These are phyloP conservation scores for Ramularia endophylla DNA, from an alignment of 2,329 filamentous ascomycete genomes.

Conservation along the genomic window DNA sequence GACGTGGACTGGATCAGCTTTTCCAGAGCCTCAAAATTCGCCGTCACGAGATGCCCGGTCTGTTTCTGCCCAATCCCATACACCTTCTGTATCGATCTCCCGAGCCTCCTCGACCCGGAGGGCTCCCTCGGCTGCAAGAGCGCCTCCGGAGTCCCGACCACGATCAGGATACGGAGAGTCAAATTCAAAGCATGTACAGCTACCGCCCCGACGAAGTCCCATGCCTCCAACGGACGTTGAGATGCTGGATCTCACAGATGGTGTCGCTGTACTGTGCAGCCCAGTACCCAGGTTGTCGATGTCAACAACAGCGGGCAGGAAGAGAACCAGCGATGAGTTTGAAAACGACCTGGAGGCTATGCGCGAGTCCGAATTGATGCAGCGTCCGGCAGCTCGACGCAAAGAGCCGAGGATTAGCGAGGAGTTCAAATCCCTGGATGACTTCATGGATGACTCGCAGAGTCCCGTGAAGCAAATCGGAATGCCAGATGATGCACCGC, in stretches of 20 bases:
- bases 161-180: neutral
- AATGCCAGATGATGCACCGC: constrained; percentile 27
- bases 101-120: neutral
- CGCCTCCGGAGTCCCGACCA: neutral
- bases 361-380: constrained; percentile 8
- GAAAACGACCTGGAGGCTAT: constrained; percentile 23
- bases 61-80: neutral
- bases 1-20: constrained; percentile 17
- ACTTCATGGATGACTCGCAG: constrained; percentile 23
- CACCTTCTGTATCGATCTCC: neutral
- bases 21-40: constrained; percentile 6
- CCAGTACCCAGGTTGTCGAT: constrained; percentile 13
- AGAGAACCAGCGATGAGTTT: constrained; percentile 44
- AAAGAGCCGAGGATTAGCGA: constrained; percentile 13
- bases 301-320: constrained; percentile 26
- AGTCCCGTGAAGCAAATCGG: constrained; percentile 10
- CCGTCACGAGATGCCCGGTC: constrained; percentile 7
- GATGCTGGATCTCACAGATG: constrained; percentile 31
- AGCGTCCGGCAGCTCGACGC: constrained; percentile 4
- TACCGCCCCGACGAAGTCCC: constrained; percentile 7
- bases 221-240: constrained; percentile 17
- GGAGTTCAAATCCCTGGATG: constrained; percentile 37
- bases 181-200: constrained; percentile 1
- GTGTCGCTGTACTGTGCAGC: constrained; percentile 16
- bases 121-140: neutral